phyloP scores from a whole-genome alignment of 2,329 filamentous ascomycete species.

The Elsinoe australis region DNA sequence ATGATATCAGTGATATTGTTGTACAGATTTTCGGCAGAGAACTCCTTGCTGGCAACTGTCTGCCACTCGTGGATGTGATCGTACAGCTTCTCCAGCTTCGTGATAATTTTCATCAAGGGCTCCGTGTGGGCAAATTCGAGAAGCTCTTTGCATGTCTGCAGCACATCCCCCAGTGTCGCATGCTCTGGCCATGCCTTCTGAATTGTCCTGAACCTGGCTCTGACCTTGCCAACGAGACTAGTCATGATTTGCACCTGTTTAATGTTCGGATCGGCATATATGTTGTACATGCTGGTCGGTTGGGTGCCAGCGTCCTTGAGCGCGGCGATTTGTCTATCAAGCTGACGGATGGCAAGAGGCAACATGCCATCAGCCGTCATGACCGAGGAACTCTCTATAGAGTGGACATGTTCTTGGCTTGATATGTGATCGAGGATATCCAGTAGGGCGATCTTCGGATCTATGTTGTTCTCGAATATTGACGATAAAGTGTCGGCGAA shows the following conservation, averaged over 20 bases:
- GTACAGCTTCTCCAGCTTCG: constrained; percentile 81
- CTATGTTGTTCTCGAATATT: constrained; percentile 22
- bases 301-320: background rate
- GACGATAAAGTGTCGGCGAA: constrained; percentile 23
- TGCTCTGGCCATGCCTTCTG: constrained; percentile 58
- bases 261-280: constrained; percentile 77
- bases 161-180: constrained; percentile 72
- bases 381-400: background rate
- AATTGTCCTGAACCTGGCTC: constrained; percentile 64
- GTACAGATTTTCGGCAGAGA: constrained; percentile 62
- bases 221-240: constrained; percentile 58
- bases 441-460: constrained; percentile 20
- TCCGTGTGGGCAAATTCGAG: constrained; percentile 70
- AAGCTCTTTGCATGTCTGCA: constrained; percentile 65
- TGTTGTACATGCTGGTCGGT: constrained; percentile 56
- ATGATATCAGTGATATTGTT: constrained; percentile 72
- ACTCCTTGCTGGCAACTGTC: constrained; percentile 74
- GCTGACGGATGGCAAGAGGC: background rate
- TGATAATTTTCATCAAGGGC: constrained; percentile 77
- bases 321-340: constrained; percentile 13
- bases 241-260: constrained; percentile 68
- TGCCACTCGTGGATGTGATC: constrained; percentile 89
- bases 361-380: background rate
- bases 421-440: constrained; percentile 5
- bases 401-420: background rate